These are phyloP conservation scores for Aspergillus wentii DNA, from an alignment of 495 filamentous ascomycete genomes.

Conservation along the genomic window DNA sequence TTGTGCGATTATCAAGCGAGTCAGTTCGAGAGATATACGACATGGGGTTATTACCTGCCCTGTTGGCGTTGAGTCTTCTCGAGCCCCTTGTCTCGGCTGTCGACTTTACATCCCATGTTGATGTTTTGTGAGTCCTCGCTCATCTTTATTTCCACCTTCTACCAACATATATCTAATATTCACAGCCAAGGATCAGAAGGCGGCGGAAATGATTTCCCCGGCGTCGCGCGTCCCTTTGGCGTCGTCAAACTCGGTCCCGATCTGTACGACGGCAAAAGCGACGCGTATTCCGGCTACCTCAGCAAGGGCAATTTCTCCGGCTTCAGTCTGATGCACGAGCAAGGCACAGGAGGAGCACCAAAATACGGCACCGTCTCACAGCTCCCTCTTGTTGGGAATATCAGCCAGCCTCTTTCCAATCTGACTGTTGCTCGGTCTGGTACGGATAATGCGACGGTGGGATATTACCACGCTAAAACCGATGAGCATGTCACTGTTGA, in stretches of 20 bases:
- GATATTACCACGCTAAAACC: conserved; percentile 58
- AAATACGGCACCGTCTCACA: conserved; percentile 70
- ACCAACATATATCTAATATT: not conserved
- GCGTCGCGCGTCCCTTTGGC: conserved; percentile 59
- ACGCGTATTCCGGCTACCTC: conserved; percentile 64
- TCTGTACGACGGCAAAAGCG: conserved; percentile 38
- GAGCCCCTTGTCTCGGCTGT: conserved; percentile 4
- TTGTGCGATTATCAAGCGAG: no score
- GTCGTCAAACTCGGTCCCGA: conserved; percentile 72
- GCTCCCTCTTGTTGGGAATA: conserved; percentile 51
- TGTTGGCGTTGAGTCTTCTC: conserved; percentile 6
- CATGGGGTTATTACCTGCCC: conserved; percentile 7
- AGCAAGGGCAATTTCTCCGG: conserved; percentile 57
- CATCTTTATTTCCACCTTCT: not conserved
- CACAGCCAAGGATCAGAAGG: conserved; percentile 27
- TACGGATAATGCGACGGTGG: conserved; percentile 52
- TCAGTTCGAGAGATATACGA: no score
- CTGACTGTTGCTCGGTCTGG: conserved; percentile 44
- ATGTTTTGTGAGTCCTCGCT: conserved; percentile 26
- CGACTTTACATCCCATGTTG: conserved; percentile 26
- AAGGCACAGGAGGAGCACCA: conserved; percentile 68
- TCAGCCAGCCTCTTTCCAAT: conserved; percentile 54
- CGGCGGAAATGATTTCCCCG: conserved; percentile 69
- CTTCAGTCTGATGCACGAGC: conserved; percentile 72
- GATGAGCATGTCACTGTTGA: conserved; percentile 53